Evolutionary conservation across 192 early-diverging fungal genomes (phyloP), one percentile per base, ranked within the genome.

Genomic region (Dissophora globulifera): DNA sequence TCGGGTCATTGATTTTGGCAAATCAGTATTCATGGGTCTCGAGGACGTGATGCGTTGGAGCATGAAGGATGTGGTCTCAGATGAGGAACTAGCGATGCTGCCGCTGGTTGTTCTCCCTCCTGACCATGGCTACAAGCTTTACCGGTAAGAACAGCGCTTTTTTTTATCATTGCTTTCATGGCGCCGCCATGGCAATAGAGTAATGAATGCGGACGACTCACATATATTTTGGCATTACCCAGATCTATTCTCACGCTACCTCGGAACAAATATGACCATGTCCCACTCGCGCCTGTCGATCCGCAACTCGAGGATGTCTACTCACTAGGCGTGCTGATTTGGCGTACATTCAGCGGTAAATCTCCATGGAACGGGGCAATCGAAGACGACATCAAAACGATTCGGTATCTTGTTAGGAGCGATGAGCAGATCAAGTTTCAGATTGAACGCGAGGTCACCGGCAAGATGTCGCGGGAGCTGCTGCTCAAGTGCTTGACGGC

Each of bases 291-390:
- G 0, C 63, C 83, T n/a, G 81, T 82, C 23, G 74, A 86, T 57
- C 83, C 85, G 15, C 75, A 78, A 17, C 42, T 78, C 12, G 83
- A 87, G 47, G 86, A 88, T 41, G 79, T 85, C 17, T 85, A 88
- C 45, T 83, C 84, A 0, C 50, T 86, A 20, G 87, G 87, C 6
- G 82, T 88, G 0, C 69, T 88, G 58, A 84, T 85, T n/a, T 88
- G 87, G 87, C 79, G 84, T 29, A 83, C 79, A 23, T 87, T 89
- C 68, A 78, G 85, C 0, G 86, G 84, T 26, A 85, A 83, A n/a
- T 86, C 85, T 11, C 87, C 85, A 16, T 88, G 87, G 86, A 71
- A 78, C 30, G 85, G 87, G 4, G 81, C 85, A n/a, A 78, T 88
- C 6, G 86, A 88, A 50, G 84, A 85, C 2, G 85, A 88, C 32